These are phyloP conservation scores for Cutaneotrichosporon spelunceum DNA, from an alignment of 1,284 basidiomycete species.

Conservation along the genomic window DNA sequence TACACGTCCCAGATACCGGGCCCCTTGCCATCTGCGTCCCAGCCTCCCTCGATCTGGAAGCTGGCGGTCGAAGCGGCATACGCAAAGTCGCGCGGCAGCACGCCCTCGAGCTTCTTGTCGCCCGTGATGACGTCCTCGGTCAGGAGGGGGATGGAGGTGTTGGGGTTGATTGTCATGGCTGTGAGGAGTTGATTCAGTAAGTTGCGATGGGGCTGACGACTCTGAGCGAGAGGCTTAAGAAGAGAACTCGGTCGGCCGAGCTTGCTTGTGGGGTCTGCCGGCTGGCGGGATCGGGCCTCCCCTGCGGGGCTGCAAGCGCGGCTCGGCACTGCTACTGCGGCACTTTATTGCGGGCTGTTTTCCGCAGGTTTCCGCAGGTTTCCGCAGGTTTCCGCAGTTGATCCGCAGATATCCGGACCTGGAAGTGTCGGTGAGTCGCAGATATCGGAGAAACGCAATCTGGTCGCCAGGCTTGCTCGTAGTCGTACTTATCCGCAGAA, in stretches of 20 bases:
- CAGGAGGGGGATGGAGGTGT: neutral
- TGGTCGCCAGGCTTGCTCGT: no score
- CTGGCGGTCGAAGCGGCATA: constrained; percentile 65
- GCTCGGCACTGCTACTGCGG: no score
- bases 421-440: no score
- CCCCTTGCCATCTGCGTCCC: constrained; percentile 29
- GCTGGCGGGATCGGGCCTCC: no score
- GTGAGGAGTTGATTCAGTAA: neutral
- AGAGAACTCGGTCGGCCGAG: no score
- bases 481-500: no score
- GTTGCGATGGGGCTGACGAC: neutral
- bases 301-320: no score
- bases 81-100: constrained; percentile 59
- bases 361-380: no score
- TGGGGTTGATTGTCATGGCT: neutral
- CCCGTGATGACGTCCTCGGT: constrained; percentile 14
- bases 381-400: no score
- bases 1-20: constrained; percentile 54
- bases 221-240: no score
- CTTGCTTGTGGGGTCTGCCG: no score
- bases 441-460: no score
- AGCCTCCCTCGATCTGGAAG: constrained; percentile 50
- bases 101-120: constrained; percentile 18
- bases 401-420: neutral
- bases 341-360: neutral